Conservation (phyloP, 371 early-diverging fungal genomes). For the Apophysomyces trapeziformis region DNA sequence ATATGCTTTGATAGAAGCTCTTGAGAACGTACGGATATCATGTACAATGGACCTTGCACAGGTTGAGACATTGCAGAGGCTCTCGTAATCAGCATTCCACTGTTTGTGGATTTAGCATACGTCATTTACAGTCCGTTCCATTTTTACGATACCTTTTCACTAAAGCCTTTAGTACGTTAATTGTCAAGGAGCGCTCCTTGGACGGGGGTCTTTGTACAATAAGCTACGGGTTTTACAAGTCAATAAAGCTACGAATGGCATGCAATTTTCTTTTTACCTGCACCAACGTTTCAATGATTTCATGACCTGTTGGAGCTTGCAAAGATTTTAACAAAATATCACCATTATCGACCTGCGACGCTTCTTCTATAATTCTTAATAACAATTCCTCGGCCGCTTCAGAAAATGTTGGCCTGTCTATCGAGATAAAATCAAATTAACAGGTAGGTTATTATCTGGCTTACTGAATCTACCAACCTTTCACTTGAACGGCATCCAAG, state of each 20-base stretch:
- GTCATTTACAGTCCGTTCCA: neutral
- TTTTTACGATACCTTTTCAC: conserved; percentile 31
- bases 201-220: conserved; percentile 24
- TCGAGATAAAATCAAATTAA: neutral
- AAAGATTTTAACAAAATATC: conserved; percentile 31
- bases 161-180: conserved; percentile 28
- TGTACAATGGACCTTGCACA: conserved; percentile 45
- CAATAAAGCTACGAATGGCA: neutral
- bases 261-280: conserved; percentile 14
- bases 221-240: conserved; percentile 14
- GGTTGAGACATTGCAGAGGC: conserved; percentile 34
- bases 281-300: conserved; percentile 28
- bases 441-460: too few species aligned
- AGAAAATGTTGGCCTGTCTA: conserved; percentile 28
- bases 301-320: conserved; percentile 17
- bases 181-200: conserved; percentile 26
- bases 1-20: conserved; percentile 32
- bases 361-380: conserved; percentile 47
- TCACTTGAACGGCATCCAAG: conserved; percentile 30
- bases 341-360: conserved; percentile 40
- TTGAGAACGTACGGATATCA: conserved; percentile 30
- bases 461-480: neutral
- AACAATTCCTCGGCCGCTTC: conserved; percentile 40
- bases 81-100: conserved; percentile 38
- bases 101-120: conserved; percentile 11